Conservation (phyloP, 345 rosid genomes). For the Sisymbrium altissimum region DNA sequence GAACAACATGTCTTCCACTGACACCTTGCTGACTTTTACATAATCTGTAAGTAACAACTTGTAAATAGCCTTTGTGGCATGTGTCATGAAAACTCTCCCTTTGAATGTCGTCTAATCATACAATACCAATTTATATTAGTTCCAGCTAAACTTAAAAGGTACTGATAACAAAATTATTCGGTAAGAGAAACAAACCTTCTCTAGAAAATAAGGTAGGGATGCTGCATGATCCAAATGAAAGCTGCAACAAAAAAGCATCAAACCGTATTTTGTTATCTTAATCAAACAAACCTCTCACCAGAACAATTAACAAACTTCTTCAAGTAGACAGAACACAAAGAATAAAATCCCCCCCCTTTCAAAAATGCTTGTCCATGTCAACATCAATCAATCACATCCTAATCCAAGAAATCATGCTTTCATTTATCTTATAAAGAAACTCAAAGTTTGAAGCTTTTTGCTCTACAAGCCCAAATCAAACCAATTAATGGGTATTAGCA, state of each 20-base stretch:
- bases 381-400: background rate
- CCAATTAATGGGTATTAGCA: background rate
- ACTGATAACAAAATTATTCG: background rate
- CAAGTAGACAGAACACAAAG: background rate
- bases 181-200: constrained; percentile 56
- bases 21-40: constrained; percentile 96
- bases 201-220: constrained; percentile 88
- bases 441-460: background rate
- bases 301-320: background rate
- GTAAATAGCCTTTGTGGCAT: constrained; percentile 95
- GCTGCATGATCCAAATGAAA: constrained; percentile 99
- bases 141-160: background rate
- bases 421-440: too few species aligned
- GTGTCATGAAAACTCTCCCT: constrained; percentile 94
- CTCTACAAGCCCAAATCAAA: background rate
- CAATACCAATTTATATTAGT: constrained; percentile 3
- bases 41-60: constrained; percentile 84
- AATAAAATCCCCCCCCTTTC: background rate
- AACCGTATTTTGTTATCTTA: background rate
- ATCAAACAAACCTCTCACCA: background rate
- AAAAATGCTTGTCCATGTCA: background rate
- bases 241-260: constrained; percentile 46
- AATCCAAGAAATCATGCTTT: too few species aligned
- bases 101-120: constrained; percentile 71
- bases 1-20: constrained; percentile 92